These are phyloP conservation scores for Circinella umbellata DNA, from an alignment of 371 early-diverging fungal genomes.

Conservation along the genomic window DNA sequence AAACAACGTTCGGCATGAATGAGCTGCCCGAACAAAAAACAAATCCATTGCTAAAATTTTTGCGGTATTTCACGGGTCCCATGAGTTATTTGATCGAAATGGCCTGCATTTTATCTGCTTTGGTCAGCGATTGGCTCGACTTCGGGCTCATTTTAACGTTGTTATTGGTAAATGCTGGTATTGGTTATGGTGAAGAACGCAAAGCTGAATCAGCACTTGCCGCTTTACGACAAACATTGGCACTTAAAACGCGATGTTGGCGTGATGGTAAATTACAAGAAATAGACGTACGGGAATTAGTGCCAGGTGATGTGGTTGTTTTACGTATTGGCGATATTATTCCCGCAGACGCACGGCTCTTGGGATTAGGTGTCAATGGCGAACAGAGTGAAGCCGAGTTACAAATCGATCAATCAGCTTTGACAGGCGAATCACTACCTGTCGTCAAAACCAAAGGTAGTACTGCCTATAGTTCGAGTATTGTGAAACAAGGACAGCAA, in stretches of 20 bases:
- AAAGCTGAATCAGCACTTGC: conserved; percentile 92
- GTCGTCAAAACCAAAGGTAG: conserved; percentile 78
- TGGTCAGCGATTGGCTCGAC: conserved; percentile 83
- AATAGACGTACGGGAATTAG: conserved; percentile 74
- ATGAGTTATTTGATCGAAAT: conserved; percentile 90
- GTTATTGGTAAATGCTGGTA: conserved; percentile 84
- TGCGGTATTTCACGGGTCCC: conserved; percentile 87
- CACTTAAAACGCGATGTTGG: conserved; percentile 78
- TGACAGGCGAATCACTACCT: conserved; percentile 94
- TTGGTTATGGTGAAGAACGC: conserved; percentile 90
- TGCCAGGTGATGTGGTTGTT: conserved; percentile 90
- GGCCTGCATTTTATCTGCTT: conserved; percentile 73
- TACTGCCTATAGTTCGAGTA: conserved; percentile 83
- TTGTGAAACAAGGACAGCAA: conserved; percentile 87
- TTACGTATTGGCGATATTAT: conserved; percentile 92
- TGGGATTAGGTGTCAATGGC: conserved; percentile 85
- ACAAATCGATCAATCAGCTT: conserved; percentile 91
- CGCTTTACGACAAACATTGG: conserved; percentile 87
- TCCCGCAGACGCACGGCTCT: conserved; percentile 87
- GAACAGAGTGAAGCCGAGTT: conserved; percentile 75
- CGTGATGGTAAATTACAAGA: conserved; percentile 80
- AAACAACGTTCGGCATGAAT: conserved; percentile 68
- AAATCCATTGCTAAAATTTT: conserved; percentile 84
- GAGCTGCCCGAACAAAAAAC: conserved; percentile 80
- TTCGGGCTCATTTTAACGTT: conserved; percentile 86